A percentile compares a stretch with the other conserved stretches of the same genome.
Conservation (phyloP, 2,329 filamentous ascomycete genomes). For the Aspergillus terreus region DNA sequence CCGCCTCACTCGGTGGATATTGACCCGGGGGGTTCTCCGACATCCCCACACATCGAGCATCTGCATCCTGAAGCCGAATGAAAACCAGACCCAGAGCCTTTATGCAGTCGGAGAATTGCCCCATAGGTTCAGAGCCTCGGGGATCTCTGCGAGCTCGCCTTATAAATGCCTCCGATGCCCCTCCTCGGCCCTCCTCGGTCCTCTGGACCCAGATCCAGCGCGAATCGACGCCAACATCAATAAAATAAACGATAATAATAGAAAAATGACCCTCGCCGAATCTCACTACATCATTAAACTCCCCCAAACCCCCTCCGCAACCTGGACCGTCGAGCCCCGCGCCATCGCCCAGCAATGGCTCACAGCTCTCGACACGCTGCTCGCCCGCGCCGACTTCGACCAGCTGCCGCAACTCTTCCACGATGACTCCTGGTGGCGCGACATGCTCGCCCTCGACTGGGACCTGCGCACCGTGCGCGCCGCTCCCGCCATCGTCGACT, state of each 20-base stretch:
- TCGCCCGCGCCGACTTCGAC: constrained; percentile 15
- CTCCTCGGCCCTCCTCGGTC: background rate
- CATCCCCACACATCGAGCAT: background rate
- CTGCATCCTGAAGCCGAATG: background rate
- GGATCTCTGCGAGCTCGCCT: background rate
- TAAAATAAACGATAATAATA: background rate
- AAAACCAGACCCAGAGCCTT: no score
- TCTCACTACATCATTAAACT: constrained; percentile 30
- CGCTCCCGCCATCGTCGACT: constrained; percentile 27
- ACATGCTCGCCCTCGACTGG: constrained; percentile 39
- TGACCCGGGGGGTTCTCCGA: background rate
- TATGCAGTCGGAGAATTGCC: background rate
- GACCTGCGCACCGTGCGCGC: constrained; percentile 35
- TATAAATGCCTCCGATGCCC: background rate
- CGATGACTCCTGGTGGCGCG: constrained; percentile 40
- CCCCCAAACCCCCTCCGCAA: constrained; percentile 20
- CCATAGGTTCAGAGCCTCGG: background rate
- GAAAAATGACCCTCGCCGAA: constrained; percentile 14
- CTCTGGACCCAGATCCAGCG: background rate
- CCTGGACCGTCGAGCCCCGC: constrained; percentile 19
- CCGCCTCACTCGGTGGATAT: background rate
- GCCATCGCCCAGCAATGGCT: constrained; percentile 33
- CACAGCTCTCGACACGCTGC: constrained; percentile 21
- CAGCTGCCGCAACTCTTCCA: constrained; percentile 28
- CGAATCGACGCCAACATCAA: background rate